Evolutionary conservation across 2,329 filamentous ascomycete genomes (phyloP).

Genomic region (Pseudomassariella vexata): DNA sequence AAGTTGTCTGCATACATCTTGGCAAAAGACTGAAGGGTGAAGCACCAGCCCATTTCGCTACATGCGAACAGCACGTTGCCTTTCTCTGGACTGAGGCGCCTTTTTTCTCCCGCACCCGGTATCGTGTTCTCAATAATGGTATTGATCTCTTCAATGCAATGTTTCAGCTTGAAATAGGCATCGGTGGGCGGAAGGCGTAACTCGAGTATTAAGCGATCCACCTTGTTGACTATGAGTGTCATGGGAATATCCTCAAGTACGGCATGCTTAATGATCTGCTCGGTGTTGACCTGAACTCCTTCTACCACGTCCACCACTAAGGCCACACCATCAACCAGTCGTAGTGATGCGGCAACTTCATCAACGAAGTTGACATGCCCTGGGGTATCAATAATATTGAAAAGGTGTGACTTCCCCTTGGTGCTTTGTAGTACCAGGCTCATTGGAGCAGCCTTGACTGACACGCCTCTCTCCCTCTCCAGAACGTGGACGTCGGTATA

Average conservation of each 20-base stretch:
- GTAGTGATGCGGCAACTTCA: slow-evolving; percentile 83
- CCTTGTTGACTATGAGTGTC: slow-evolving; percentile 91
- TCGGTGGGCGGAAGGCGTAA: slow-evolving; percentile 90
- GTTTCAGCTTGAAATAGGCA: slow-evolving; percentile 98
- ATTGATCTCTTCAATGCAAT: slow-evolving; percentile 98
- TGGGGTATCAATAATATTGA: slow-evolving; percentile 94
- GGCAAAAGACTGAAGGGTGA: slow-evolving; percentile 88
- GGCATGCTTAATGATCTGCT: slow-evolving; percentile 95
- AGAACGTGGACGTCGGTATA: slow-evolving; percentile 91
- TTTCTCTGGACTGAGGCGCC: slow-evolving; percentile 86
- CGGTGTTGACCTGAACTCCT: slow-evolving; percentile 97
- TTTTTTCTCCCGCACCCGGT: slow-evolving; percentile 72
- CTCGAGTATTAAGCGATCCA: slow-evolving; percentile 92
- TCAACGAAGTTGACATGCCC: slow-evolving; percentile 98
- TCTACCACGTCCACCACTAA: slow-evolving; percentile 95
- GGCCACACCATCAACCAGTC: slow-evolving; percentile 86
- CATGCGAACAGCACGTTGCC: slow-evolving; percentile 98
- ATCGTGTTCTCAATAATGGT: slow-evolving; percentile 85
- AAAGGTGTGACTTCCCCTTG: slow-evolving; percentile 86
- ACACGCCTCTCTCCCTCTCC: slow-evolving; percentile 84
- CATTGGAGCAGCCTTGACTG: slow-evolving; percentile 92
- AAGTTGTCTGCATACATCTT: slow-evolving; percentile 94
- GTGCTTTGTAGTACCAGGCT: slow-evolving; percentile 83
- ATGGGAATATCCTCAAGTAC: slow-evolving; percentile 84
- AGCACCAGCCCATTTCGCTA: slow-evolving; percentile 92